Evolutionary conservation across 2,329 filamentous ascomycete species (phyloP).

Genomic region (Arthrobotrys entomopaga): DNA sequence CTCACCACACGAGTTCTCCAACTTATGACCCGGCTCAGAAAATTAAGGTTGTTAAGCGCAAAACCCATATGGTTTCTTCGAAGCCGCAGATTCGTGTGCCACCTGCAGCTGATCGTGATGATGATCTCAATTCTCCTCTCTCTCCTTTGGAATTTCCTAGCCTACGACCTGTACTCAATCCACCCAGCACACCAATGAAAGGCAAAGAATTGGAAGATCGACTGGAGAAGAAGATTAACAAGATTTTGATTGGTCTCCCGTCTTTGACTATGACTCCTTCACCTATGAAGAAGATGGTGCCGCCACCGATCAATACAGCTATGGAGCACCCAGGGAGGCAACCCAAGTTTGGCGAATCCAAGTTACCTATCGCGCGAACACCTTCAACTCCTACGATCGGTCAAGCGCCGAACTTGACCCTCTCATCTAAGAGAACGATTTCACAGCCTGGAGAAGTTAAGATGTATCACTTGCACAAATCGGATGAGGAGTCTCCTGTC

Average conservation of each 20-base stretch:
- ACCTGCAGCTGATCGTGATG: not conserved
- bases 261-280: conserved; percentile 54
- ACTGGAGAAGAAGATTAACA: conserved; percentile 58
- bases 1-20: conserved; percentile 24
- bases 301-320: conserved; percentile 39
- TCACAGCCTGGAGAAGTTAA: conserved; percentile 73
- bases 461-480: conserved; percentile 88
- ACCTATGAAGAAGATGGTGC: conserved; percentile 48
- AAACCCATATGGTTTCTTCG: conserved; percentile 33
- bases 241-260: conserved; percentile 57
- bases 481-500: conserved; percentile 84
- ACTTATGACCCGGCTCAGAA: conserved; percentile 31
- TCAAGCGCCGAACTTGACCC: conserved; percentile 63
- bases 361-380: conserved; percentile 57
- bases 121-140: conserved; percentile 31
- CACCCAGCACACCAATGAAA: conserved; percentile 51
- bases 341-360: conserved; percentile 62
- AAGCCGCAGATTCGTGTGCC: conserved; percentile 16
- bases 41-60: conserved; percentile 55
- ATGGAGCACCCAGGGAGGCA: conserved; percentile 26
- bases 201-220: conserved; percentile 52
- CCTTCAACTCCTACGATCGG: conserved; percentile 62
- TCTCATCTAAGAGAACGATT: conserved; percentile 63
- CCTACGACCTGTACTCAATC: conserved; percentile 30
- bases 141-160: conserved; percentile 45